These are phyloP conservation scores for Russula earlei DNA, from an alignment of 768 basidiomycete genomes.

Conservation along the genomic window DNA sequence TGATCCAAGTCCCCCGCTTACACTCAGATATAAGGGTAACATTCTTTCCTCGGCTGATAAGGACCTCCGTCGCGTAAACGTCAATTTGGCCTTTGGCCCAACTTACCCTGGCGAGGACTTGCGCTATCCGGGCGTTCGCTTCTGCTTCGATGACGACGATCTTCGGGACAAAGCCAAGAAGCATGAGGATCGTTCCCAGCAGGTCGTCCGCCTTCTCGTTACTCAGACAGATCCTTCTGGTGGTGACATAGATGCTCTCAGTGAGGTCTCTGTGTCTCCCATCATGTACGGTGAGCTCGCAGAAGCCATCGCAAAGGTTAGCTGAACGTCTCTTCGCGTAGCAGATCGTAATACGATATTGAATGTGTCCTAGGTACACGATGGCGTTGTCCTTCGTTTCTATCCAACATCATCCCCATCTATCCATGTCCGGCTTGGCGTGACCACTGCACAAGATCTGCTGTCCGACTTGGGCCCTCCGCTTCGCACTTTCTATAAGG, in stretches of 20 bases:
- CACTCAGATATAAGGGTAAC: slow-evolving; percentile 56
- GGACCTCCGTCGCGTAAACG: slow-evolving; percentile 50
- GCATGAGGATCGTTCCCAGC: slow-evolving; percentile 52
- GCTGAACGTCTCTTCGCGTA: not conserved
- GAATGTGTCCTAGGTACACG: slow-evolving; percentile 46
- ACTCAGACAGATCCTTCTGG: slow-evolving; percentile 55
- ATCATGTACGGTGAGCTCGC: slow-evolving; percentile 66
- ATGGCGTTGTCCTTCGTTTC: slow-evolving; percentile 63
- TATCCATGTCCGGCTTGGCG: slow-evolving; percentile 54
- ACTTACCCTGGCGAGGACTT: slow-evolving; percentile 74
- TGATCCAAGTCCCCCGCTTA: slow-evolving; percentile 57
- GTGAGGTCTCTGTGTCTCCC: slow-evolving; percentile 56
- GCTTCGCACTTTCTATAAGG: slow-evolving; percentile 70
- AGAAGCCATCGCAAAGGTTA: slow-evolving; percentile 59
- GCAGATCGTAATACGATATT: not conserved
- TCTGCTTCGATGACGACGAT: slow-evolving; percentile 71
- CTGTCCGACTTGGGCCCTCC: slow-evolving; percentile 73
- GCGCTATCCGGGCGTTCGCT: slow-evolving; percentile 76
- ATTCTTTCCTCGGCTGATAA: slow-evolving; percentile 54
- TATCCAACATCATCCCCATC: slow-evolving; percentile 44
- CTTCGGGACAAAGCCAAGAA: slow-evolving; percentile 41
- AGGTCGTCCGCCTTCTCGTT: slow-evolving; percentile 68
- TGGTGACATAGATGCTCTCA: slow-evolving; percentile 55
- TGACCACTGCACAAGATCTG: slow-evolving; percentile 78
- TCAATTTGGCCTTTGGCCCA: slow-evolving; percentile 70